Evolutionary conservation across 768 basidiomycete genomes (phyloP), one percentile per base, ranked within the genome.

Genomic region (Sistotremastrum niveocremeum): DNA sequence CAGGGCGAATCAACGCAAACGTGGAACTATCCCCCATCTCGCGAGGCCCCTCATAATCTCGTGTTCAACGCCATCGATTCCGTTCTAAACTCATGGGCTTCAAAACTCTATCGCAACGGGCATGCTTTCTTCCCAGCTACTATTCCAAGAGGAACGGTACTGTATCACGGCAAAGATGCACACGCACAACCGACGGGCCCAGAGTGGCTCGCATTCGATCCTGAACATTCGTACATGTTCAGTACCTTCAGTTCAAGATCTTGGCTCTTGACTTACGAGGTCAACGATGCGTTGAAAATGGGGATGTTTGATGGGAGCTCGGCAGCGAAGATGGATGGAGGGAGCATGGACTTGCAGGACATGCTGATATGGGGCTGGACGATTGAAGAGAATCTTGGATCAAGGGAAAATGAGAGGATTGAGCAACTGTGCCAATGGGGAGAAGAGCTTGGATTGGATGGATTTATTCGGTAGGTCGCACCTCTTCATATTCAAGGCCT

Each of bases 51-150:
- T 3, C 49, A 54, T 11, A 55, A 64, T 43, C 51, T 66, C 34
- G 52, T 67, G 8, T 68, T 68, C 41, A 60, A 63, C 35, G 57
- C 60, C 2, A 54, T 65, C 7, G 52, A 52, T 38, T 57, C 61
- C 4, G 49, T 65, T 4, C 56, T 69, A 8, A 67, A 69, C 40
- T 57, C 61, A 29, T 68, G 64, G 64, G 57, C 65, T 3, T 67
- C 67, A 46, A 64, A 62, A 1, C 56, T 61, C 8, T 61, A 59
- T 40, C 59, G 61, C n/a, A 64, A 64, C 51, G 64, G 64, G 36
- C 39, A 49, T 29, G 37, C 43, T 10, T n/a, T 65, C 6, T 57
- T 67, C 7, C 62, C 62, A 2, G 67, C 59, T 33, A 54, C 44
- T 7, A 55, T 67, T 33, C 58, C 65, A 1, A 50, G 46, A 6